Evolutionary conservation across 169 alveolate species (phyloP), one percentile per base, ranked within the genome.

Genomic region (Cryptosporidium andersoni): DNA sequence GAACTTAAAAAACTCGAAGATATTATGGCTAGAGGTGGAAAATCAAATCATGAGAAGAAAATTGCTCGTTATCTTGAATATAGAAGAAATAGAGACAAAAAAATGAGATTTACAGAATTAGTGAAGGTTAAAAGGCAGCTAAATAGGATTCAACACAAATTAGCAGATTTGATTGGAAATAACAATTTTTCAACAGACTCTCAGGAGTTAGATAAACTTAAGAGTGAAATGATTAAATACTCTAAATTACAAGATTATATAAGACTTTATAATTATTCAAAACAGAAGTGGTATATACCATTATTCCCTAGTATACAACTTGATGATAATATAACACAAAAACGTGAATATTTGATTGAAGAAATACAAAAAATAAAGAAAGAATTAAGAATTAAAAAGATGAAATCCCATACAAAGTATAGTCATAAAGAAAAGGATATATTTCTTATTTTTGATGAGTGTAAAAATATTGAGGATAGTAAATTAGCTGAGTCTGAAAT

Each of bases 91-190:
- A 74, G 47, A 40, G 74, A 74, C 25, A 74, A 74, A 49, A 74
- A 66, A 36, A 74, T 74, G 85, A 74, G 85, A 43, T 74, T 74
- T 74, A 68, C 60, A 25, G 85, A 74, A 16, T 63, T 74, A 25
- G 85, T 74, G 55, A 74, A 74, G 4, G 68, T 74, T 56, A 74
- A 74, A 47, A 74, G 85, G 34, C 55, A 58, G 40, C 42, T 74
- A 2, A 74, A 74, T 43, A 39, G 60, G 14, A 45, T 74, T 3
- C 85, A 74, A 14, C 55, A 58, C 6, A 14, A 14, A 8, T 25
- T 74, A 49, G 48, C 39, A 34, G 4, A 14, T 16, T 34, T 25
- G 11, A 42, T 60, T 3, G 85, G 48, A 7, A 47, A 16, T 7
- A 47, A 45, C 0, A 74, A 45, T 6, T 58, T n/a, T 36, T 37